Percentiles rank a stretch among this genome's conserved stretches.
phyloP scores from a whole-genome alignment of 106 monocot genomes.

The Hemerocallis citrina region DNA sequence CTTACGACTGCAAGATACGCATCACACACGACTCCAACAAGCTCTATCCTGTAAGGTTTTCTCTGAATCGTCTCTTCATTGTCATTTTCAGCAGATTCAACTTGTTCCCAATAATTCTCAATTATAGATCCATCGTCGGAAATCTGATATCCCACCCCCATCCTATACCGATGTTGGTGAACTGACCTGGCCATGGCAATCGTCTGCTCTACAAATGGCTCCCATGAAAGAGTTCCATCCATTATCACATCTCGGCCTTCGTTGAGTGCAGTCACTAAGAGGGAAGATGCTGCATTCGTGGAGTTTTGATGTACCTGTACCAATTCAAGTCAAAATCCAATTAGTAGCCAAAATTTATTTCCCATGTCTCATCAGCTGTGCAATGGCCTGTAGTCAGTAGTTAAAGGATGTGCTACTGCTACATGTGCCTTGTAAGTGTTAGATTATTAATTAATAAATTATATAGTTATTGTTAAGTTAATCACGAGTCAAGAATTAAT shows the following conservation, averaged over 20 bases:
- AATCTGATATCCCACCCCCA: slow-evolving; percentile 78
- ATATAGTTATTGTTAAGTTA: neutral
- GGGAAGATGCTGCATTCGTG: slow-evolving; percentile 78
- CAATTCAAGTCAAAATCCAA: neutral
- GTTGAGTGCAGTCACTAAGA: slow-evolving; percentile 88
- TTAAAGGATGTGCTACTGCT: neutral
- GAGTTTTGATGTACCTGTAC: slow-evolving; percentile 91
- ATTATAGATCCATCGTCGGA: slow-evolving; percentile 37
- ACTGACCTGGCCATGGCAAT: slow-evolving; percentile 79
- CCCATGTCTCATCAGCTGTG: neutral
- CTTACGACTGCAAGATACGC: slow-evolving; percentile 84
- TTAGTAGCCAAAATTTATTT: neutral
- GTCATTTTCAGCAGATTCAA: slow-evolving; percentile 17
- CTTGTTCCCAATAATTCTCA: slow-evolving; percentile 81
- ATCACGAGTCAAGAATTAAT: no score
- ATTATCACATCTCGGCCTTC: slow-evolving; percentile 93
- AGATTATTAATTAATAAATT: neutral
- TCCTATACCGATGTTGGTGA: slow-evolving; percentile 63
- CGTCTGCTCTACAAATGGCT: slow-evolving; percentile 85
- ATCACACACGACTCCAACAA: slow-evolving; percentile 88
- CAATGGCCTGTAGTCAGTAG: no score
- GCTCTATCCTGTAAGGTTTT: slow-evolving; percentile 91
- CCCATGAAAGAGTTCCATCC: slow-evolving; percentile 94
- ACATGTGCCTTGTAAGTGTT: neutral
- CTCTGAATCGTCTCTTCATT: neutral